Conservation (phyloP, 2,329 filamentous ascomycete genomes). For the Pseudogymnoascus sp. region DNA sequence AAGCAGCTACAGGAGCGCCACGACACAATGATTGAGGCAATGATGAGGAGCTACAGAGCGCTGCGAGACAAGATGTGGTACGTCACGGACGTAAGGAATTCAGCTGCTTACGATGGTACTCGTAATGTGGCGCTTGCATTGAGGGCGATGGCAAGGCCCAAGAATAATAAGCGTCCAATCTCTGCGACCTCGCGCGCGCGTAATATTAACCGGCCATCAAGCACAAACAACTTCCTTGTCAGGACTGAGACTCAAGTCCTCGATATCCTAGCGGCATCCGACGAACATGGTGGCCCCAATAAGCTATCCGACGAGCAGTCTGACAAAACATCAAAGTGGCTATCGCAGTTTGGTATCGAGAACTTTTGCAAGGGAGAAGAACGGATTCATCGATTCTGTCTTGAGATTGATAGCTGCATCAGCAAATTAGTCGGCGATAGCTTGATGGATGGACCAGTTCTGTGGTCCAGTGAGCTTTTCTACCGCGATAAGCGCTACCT, state of each 20-base stretch:
- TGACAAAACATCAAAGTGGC: conserved; percentile 74
- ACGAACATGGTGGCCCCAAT: conserved; percentile 81
- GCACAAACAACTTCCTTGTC: conserved; percentile 55
- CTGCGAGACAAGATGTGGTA: conserved; percentile 99
- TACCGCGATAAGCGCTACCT: conserved; percentile 59
- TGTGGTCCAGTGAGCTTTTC: conserved; percentile 90
- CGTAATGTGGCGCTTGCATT: conserved; percentile 78
- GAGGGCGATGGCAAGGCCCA: conserved; percentile 75
- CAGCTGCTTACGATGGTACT: conserved; percentile 78
- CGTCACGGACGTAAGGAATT: conserved; percentile 85
- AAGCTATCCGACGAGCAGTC: conserved; percentile 96
- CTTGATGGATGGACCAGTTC: conserved; percentile 72
- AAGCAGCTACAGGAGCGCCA: conserved; percentile 75
- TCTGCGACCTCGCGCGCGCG: conserved; percentile 31
- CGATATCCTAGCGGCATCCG: conserved; percentile 73
- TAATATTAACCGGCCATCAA: conserved; percentile 23
- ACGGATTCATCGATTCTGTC: conserved; percentile 85
- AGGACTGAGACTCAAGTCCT: conserved; percentile 79
- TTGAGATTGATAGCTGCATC: conserved; percentile 81
- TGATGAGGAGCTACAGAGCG: conserved; percentile 65
- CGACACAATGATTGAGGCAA: conserved; percentile 63
- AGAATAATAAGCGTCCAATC: conserved; percentile 28
- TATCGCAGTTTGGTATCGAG: conserved; percentile 72
- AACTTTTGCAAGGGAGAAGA: conserved; percentile 95
- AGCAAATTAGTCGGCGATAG: conserved; percentile 78